Evolutionary conservation across 2,329 filamentous ascomycete species (phyloP).

Genomic region (Helotiales sp.): DNA sequence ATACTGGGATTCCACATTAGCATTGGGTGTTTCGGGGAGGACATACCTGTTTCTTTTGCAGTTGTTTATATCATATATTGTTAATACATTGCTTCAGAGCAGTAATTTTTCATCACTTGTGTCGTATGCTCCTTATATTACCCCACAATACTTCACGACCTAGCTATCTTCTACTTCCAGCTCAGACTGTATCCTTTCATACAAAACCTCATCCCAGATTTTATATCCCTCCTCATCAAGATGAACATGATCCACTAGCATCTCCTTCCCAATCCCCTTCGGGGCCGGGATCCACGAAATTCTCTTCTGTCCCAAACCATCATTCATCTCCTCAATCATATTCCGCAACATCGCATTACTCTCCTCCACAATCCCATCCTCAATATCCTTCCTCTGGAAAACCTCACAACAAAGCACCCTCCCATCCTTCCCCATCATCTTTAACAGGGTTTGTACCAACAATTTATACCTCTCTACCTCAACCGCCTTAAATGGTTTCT

Average conservation of each 20-base stretch:
- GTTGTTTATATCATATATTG: background rate
- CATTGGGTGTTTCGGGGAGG: background rate
- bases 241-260: conserved; percentile 20
- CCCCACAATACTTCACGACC: too few relatives aligned
- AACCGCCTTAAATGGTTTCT: background rate
- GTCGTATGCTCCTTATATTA: background rate
- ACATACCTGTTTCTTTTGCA: background rate
- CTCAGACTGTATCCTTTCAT: too few relatives aligned
- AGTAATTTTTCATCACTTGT: background rate
- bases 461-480: conserved; percentile 6
- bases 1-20: background rate
- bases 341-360: conserved; percentile 6
- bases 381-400: conserved; percentile 14
- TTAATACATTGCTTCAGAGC: background rate
- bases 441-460: conserved; percentile 8
- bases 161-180: too few relatives aligned
- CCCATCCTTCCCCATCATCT: background rate
- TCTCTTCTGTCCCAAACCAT: background rate
- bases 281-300: conserved; percentile 15
- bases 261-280: background rate
- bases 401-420: conserved; percentile 10
- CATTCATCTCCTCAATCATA: background rate
- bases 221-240: conserved; percentile 17
- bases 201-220: conserved; percentile 15
- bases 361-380: conserved; percentile 4